phyloP scores from a whole-genome alignment of 192 early-diverging fungal genomes.

The Rhizophagus sp. region DNA sequence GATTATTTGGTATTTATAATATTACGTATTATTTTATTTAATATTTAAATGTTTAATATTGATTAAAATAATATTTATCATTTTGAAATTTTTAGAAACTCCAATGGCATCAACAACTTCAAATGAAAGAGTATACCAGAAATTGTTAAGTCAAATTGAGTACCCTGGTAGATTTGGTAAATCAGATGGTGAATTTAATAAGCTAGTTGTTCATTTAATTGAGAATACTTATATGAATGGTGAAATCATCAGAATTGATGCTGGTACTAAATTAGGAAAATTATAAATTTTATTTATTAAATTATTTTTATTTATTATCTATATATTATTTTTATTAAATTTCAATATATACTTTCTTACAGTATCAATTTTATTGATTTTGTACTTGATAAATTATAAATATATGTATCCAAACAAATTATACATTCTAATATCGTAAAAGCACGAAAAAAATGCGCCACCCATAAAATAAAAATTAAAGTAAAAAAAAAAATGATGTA shows the following conservation, averaged over 20 bases:
- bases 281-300: conserved; percentile 18
- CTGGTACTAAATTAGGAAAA: conserved; percentile 48
- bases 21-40: too few species aligned
- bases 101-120: background rate
- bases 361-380: too few species aligned
- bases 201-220: conserved; percentile 47
- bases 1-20: conserved; percentile 37
- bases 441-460: too few species aligned
- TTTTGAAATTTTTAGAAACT: background rate
- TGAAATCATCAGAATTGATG: conserved; percentile 55
- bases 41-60: background rate
- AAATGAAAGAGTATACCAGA: background rate
- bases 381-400: too few species aligned
- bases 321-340: too few species aligned
- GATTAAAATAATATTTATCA: background rate
- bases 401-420: too few species aligned
- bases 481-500: too few species aligned
- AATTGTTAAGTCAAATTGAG: background rate
- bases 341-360: too few species aligned
- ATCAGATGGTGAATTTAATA: conserved; percentile 43
- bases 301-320: too few species aligned
- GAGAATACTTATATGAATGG: conserved; percentile 59
- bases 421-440: too few species aligned
- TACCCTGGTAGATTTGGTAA: background rate
- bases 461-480: too few species aligned